A percentile compares a stretch with the other conserved stretches of the same genome.
Evolutionary conservation across 2,329 filamentous ascomycete species (phyloP).

Genomic region (Colletotrichum sp.): DNA sequence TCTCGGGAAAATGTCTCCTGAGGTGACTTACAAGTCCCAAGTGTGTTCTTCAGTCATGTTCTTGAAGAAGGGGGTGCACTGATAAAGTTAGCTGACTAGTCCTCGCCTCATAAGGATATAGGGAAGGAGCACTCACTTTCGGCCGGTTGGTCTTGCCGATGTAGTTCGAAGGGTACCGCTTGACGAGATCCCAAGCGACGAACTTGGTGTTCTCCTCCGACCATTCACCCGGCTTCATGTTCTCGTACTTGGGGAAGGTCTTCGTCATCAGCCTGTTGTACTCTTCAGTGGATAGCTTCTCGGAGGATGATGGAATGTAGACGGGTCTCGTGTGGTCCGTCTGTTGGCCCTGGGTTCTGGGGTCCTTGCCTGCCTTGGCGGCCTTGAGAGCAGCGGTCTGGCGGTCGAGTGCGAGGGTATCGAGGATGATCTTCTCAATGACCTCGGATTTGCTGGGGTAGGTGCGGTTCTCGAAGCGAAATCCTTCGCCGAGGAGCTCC

Average conservation of each 20-base stretch:
- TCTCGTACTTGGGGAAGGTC: slow-evolving; percentile 9
- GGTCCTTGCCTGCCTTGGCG: neutral
- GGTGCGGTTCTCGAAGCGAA: neutral
- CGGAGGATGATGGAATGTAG: slow-evolving; percentile 2
- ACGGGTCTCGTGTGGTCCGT: neutral
- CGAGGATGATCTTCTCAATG: neutral
- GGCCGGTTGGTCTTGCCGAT: slow-evolving; percentile 58
- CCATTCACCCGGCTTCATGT: slow-evolving; percentile 12
- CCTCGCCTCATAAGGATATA: neutral
- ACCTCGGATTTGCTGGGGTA: neutral
- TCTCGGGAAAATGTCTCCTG: neutral
- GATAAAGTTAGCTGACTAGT: neutral
- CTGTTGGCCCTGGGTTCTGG: neutral
- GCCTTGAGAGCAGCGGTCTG: neutral
- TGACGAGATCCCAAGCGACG: slow-evolving; percentile 58
- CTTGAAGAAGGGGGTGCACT: slow-evolving; percentile 60
- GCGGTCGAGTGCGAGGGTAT: slow-evolving; percentile 3
- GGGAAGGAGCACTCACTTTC: slow-evolving; percentile 39
- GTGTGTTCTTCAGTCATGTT: slow-evolving; percentile 60
- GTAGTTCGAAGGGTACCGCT: slow-evolving; percentile 64
- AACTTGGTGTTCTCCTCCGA: slow-evolving; percentile 40
- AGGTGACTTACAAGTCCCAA: slow-evolving; percentile 77
- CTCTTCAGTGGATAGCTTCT: neutral
- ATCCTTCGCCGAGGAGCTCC: neutral
- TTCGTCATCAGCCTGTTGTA: neutral